phyloP scores from a whole-genome alignment of 768 basidiomycete species.

The Boletus sp. region DNA sequence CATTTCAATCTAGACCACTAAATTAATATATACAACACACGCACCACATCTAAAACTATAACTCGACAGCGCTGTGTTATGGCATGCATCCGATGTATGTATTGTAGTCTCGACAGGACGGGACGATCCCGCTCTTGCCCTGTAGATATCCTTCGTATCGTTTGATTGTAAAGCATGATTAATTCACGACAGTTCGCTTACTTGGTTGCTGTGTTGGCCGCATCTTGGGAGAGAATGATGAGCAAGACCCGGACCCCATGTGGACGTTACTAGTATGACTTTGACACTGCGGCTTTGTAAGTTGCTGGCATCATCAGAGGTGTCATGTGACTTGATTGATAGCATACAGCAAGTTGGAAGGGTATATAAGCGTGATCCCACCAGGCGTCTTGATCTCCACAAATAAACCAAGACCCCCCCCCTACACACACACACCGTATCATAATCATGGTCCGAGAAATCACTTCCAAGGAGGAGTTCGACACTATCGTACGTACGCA shows the following conservation, averaged over 20 bases:
- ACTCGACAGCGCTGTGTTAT: too few relatives aligned
- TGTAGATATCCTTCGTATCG: too few relatives aligned
- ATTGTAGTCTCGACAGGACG: not conserved
- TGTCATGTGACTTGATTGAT: slow-evolving; percentile 1
- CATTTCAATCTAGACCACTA: not conserved
- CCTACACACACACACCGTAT: too few relatives aligned
- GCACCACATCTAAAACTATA: not conserved
- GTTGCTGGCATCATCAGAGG: not conserved
- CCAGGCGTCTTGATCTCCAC: not conserved
- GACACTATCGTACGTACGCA: slow-evolving; percentile 5
- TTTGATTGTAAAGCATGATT: too few relatives aligned
- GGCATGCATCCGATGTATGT: not conserved
- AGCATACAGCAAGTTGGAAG: not conserved
- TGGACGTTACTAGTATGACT: not conserved
- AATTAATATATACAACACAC: not conserved
- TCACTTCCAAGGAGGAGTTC: not conserved
- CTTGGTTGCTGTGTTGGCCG: not conserved
- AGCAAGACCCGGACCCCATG: not conserved
- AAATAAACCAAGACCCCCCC: not conserved
- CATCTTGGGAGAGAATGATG: not conserved
- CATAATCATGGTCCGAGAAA: slow-evolving; percentile 4
- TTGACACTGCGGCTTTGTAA: not conserved
- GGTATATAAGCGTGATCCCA: not conserved
- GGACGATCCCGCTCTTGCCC: not conserved
- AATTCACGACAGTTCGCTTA: too few relatives aligned